Percentiles rank a stretch among this genome's conserved stretches.
phyloP scores from a whole-genome alignment of 805 yeast genomes.

The Kodamaea kaohsiungensis region DNA sequence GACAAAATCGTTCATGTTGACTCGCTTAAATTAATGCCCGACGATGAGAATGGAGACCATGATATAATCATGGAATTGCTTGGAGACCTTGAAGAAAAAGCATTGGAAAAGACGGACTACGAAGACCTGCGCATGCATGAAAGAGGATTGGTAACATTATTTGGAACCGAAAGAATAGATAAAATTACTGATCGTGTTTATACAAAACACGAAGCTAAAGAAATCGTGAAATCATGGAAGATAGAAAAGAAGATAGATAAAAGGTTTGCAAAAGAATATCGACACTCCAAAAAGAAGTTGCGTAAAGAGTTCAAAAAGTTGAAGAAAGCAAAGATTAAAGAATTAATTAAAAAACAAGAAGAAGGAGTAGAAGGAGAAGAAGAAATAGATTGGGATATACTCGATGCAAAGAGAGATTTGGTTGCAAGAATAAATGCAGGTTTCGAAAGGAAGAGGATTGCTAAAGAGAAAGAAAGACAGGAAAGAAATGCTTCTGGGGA shows the following conservation, averaged over 20 bases:
- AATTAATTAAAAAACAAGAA: background rate
- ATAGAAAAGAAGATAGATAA: constrained; percentile 10
- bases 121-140: constrained; percentile 15
- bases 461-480: background rate
- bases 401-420: background rate
- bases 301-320: constrained; percentile 11
- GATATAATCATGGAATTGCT: background rate
- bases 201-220: constrained; percentile 11
- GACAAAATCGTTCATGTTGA: background rate
- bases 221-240: constrained; percentile 13
- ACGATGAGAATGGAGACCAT: background rate
- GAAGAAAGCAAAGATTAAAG: constrained; percentile 5
- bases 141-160: constrained; percentile 12
- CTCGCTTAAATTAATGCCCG: background rate
- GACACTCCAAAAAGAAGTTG: background rate
- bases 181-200: constrained; percentile 3
- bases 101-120: constrained; percentile 11
- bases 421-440: too few relatives aligned
- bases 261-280: background rate
- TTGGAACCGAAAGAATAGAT: constrained; percentile 5
- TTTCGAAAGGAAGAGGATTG: background rate
- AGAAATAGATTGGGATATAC: background rate
- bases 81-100: constrained; percentile 6
- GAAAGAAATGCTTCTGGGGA: background rate
- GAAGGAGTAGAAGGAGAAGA: constrained; percentile 6